Conservation (phyloP, 345 rosid species). For the Aegle marmelos region DNA sequence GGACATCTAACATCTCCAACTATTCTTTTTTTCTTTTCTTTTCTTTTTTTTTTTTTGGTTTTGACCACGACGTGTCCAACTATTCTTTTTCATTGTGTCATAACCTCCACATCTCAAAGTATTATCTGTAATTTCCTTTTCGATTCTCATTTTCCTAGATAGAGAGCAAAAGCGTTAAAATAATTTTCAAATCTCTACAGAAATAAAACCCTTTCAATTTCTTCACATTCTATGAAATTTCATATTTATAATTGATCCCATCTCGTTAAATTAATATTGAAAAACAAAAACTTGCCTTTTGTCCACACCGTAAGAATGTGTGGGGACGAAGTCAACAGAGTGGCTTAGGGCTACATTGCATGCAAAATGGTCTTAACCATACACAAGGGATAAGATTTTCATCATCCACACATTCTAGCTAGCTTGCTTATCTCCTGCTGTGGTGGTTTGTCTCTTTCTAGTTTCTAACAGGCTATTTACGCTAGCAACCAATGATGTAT, state of each 20-base stretch:
- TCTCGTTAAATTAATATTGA: not conserved
- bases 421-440: not conserved
- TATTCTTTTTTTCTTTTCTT: too few species aligned
- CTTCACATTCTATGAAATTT: too few species aligned
- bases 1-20: not conserved
- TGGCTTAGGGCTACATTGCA: too few species aligned
- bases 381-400: conserved; percentile 6
- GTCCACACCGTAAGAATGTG: not conserved
- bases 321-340: not conserved
- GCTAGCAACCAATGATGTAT: not conserved
- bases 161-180: not conserved
- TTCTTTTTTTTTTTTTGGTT: too few species aligned
- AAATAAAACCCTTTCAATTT: not conserved
- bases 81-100: too few species aligned
- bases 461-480: not conserved
- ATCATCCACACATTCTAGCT: not conserved
- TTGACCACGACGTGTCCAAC: too few species aligned
- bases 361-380: not conserved
- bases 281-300: not conserved
- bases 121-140: not conserved
- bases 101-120: not conserved
- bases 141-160: not conserved
- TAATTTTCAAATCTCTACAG: too few species aligned
- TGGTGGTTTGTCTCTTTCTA: not conserved
- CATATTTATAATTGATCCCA: not conserved